These are phyloP conservation scores for Nidula niveotomentosa DNA, from an alignment of 1,284 basidiomycete genomes.

Conservation along the genomic window DNA sequence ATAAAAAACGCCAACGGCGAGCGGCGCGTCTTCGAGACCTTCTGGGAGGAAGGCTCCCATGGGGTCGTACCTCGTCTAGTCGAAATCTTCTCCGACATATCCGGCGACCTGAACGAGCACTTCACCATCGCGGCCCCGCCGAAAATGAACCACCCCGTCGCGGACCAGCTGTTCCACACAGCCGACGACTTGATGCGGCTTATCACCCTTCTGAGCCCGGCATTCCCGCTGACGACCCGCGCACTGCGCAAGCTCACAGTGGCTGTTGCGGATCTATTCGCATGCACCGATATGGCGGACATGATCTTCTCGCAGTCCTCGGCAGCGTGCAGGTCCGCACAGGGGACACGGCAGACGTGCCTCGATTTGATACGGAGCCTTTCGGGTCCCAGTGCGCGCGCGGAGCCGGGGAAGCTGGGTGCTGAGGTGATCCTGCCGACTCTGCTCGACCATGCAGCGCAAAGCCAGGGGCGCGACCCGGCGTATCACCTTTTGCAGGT, in stretches of 20 bases:
- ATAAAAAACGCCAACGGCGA: constrained; percentile 46
- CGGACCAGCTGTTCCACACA: constrained; percentile 53
- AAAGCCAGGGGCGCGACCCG: constrained; percentile 46
- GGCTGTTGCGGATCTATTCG: constrained; percentile 54
- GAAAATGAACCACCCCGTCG: constrained; percentile 36
- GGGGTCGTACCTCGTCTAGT: constrained; percentile 56
- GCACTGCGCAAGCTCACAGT: constrained; percentile 40
- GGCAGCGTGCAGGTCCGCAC: constrained; percentile 39
- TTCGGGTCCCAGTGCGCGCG: constrained; percentile 27
- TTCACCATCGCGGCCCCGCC: constrained; percentile 39
- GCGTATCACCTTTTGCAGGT: constrained; percentile 54
- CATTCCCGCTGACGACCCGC: constrained; percentile 50
- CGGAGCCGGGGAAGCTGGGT: constrained; percentile 35
- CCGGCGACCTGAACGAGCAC: constrained; percentile 48
- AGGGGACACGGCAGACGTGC: constrained; percentile 45
- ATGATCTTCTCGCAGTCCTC: constrained; percentile 38
- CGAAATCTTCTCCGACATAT: constrained; percentile 46
- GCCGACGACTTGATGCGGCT: constrained; percentile 55
- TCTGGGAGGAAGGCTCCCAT: constrained; percentile 59
- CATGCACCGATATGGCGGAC: constrained; percentile 49
- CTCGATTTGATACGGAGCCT: constrained; percentile 45
- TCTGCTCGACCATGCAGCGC: constrained; percentile 48
- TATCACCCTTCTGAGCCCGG: constrained; percentile 40
- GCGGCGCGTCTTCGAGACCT: constrained; percentile 49
- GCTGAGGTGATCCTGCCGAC: constrained; percentile 52